Conservation (phyloP, 768 basidiomycete species). For the Boletus tomentosulus region DNA sequence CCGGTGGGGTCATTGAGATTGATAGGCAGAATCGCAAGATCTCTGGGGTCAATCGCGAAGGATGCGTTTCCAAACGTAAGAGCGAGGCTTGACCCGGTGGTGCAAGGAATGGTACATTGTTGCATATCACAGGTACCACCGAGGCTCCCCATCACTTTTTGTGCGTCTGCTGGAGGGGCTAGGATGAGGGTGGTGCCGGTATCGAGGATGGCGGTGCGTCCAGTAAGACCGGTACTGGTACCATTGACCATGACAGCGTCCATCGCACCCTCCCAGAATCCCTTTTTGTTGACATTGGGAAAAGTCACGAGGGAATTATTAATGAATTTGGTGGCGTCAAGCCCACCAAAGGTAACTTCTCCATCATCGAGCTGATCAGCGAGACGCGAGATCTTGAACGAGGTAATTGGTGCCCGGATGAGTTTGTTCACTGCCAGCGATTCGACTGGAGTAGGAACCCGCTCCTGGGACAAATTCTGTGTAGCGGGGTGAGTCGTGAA, state of each 20-base stretch:
- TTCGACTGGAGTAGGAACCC: constrained; percentile 66
- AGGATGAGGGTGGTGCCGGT: constrained; percentile 47
- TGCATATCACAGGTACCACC: constrained; percentile 49
- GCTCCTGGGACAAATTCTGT: constrained; percentile 61
- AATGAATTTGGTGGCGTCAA: constrained; percentile 69
- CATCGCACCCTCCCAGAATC: constrained; percentile 80
- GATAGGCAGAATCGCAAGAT: constrained; percentile 57
- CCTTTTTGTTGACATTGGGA: constrained; percentile 56
- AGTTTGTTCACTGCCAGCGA: constrained; percentile 53
- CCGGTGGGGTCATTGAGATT: constrained; percentile 49
- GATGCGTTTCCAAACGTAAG: constrained; percentile 53
- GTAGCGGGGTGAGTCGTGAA: not conserved
- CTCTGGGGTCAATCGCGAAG: constrained; percentile 63
- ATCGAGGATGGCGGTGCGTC: constrained; percentile 67
- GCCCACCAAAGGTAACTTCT: constrained; percentile 76
- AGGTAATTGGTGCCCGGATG: constrained; percentile 62
- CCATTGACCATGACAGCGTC: constrained; percentile 59
- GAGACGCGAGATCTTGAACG: constrained; percentile 76
- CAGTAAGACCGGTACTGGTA: constrained; percentile 42
- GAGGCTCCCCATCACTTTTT: constrained; percentile 53
- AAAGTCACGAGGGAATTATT: constrained; percentile 52
- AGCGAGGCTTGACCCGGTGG: constrained; percentile 46
- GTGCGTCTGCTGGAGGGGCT: constrained; percentile 46
- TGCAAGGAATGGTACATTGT: constrained; percentile 64
- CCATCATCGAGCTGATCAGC: constrained; percentile 65